These are phyloP conservation scores for Linum tenue DNA, from an alignment of 345 rosid genomes.

Conservation along the genomic window DNA sequence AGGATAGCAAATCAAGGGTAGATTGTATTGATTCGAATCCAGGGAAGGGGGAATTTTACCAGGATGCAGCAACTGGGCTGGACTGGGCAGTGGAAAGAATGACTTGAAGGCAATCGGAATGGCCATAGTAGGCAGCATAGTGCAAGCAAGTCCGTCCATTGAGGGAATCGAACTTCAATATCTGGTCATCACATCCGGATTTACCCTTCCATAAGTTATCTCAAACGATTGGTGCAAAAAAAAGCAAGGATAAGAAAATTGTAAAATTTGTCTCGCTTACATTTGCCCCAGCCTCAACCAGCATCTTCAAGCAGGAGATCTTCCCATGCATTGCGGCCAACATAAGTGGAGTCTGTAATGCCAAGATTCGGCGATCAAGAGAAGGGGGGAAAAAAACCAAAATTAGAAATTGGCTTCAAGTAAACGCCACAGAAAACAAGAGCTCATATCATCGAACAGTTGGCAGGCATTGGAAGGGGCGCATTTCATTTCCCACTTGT, in stretches of 20 bases:
- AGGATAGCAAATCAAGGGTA: not conserved
- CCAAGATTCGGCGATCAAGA: slow-evolving; percentile 12
- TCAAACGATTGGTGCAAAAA: not conserved
- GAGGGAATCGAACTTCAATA: slow-evolving; percentile 82
- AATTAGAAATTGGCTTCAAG: not conserved
- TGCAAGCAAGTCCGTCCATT: slow-evolving; percentile 91
- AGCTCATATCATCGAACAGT: not conserved
- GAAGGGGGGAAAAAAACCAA: not conserved
- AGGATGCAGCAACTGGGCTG: slow-evolving; percentile 72
- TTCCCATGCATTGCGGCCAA: slow-evolving; percentile 96
- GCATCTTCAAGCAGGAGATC: slow-evolving; percentile 68
- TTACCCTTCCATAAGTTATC: slow-evolving; percentile 6
- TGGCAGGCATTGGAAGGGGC: not conserved
- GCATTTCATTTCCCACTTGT: not conserved
- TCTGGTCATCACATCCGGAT: slow-evolving; percentile 32
- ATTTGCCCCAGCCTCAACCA: slow-evolving; percentile 92
- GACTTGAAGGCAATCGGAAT: slow-evolving; percentile 66
- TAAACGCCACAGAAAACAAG: not conserved
- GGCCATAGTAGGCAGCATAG: slow-evolving; percentile 89
- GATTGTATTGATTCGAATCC: not conserved
- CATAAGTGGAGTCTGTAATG: slow-evolving; percentile 86
- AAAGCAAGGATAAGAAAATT: not conserved
- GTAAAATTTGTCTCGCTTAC: slow-evolving; percentile 31
- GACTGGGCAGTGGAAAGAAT: slow-evolving; percentile 74
- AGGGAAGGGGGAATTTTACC: slow-evolving; percentile 29